Conservation (phyloP, 225 moss, liverwort and hornwort genomes). For the Polytrichum commune region DNA sequence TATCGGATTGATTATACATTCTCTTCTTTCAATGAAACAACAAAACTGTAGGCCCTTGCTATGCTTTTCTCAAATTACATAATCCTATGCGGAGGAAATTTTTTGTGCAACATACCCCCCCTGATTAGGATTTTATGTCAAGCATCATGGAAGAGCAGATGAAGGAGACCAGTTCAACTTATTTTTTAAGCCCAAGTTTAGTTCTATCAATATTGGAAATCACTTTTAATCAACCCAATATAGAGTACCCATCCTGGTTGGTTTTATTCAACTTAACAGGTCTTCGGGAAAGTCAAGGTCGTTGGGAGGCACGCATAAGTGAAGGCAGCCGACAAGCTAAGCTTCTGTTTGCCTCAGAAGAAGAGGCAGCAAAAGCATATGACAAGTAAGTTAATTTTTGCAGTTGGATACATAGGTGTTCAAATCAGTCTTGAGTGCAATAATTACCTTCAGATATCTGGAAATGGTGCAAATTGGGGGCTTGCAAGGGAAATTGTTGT, state of each 20-base stretch:
- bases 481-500: neutral
- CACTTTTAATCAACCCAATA: no score
- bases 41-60: no score
- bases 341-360: slow-evolving; percentile 39
- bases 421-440: no score
- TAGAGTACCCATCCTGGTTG: no score
- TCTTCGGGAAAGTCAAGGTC: slow-evolving; percentile 18
- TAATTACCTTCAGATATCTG: no score
- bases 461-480: neutral
- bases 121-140: neutral
- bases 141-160: neutral
- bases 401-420: no score
- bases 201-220: no score
- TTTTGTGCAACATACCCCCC: neutral
- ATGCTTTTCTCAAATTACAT: no score
- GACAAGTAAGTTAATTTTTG: slow-evolving; percentile 39
- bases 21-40: no score
- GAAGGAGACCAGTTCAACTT: no score
- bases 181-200: no score
- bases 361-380: slow-evolving; percentile 54
- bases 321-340: slow-evolving; percentile 19
- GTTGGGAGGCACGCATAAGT: slow-evolving; percentile 21
- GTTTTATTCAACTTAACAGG: slow-evolving; percentile 2
- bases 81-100: neutral
- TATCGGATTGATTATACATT: no score